These are phyloP conservation scores for Candida verbasci DNA, from an alignment of 805 yeast species.

Conservation along the genomic window DNA sequence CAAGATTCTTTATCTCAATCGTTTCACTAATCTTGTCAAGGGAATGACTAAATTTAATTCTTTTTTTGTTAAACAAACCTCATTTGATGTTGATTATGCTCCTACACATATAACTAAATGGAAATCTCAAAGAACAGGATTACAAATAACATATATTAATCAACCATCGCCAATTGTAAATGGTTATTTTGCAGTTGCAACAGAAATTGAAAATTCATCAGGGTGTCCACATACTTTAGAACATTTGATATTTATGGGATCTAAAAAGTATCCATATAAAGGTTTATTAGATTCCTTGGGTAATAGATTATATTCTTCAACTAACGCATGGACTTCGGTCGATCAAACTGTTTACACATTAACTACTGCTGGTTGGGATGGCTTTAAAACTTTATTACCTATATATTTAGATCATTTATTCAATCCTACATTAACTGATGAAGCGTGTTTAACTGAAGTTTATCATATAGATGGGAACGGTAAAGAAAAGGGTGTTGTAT, in stretches of 20 bases:
- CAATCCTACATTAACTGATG: conserved; percentile 81
- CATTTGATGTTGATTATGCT: conserved; percentile 69
- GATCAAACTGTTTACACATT: conserved; percentile 94
- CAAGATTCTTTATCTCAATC: not conserved
- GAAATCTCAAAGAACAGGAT: conserved; percentile 75
- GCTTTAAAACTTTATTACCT: conserved; percentile 78
- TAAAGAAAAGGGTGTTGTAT: conserved; percentile 93
- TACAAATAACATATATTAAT: conserved; percentile 71
- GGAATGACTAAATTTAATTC: conserved; percentile 6
- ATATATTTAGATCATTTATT: conserved; percentile 85
- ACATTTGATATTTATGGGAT: conserved; percentile 93
- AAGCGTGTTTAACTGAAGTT: conserved; percentile 90
- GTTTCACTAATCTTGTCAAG: not conserved
- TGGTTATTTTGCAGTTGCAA: conserved; percentile 95
- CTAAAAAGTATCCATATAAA: conserved; percentile 81
- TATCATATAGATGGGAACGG: conserved; percentile 90
- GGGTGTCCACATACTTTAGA: conserved; percentile 96
- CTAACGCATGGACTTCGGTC: conserved; percentile 96
- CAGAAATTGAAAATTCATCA: conserved; percentile 80
- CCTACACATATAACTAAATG: conserved; percentile 71
- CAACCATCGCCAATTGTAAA: conserved; percentile 83
- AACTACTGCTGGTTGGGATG: conserved; percentile 94
- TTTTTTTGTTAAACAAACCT: conserved; percentile 25
- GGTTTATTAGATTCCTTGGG: conserved; percentile 87
- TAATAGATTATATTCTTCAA: conserved; percentile 73